Conservation (phyloP, 2,329 filamentous ascomycete species). For the Epichloe baconii region DNA sequence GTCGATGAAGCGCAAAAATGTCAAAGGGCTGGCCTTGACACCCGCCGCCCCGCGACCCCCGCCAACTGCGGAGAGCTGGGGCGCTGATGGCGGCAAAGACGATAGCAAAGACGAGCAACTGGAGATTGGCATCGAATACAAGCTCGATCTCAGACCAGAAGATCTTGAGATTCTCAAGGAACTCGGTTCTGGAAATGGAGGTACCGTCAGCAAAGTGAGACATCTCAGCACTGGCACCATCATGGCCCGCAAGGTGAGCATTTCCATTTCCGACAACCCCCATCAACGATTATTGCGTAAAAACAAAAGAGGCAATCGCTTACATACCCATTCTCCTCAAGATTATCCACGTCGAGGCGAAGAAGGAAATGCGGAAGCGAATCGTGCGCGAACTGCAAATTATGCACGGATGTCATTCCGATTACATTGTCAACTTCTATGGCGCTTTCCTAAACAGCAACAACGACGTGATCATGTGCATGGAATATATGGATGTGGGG, state of each 20-base stretch:
- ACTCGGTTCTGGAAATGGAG: constrained; percentile 88
- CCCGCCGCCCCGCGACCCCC: constrained; percentile 60
- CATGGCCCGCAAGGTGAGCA: constrained; percentile 86
- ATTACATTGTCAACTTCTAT: constrained; percentile 96
- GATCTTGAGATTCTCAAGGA: constrained; percentile 91
- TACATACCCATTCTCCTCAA: constrained; percentile 22
- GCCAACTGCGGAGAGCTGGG: constrained; percentile 58
- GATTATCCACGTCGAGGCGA: constrained; percentile 97
- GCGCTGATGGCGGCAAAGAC: constrained; percentile 46
- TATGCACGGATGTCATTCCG: constrained; percentile 94
- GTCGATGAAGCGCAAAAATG: constrained; percentile 98
- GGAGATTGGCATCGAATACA: constrained; percentile 96
- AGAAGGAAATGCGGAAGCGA: constrained; percentile 91
- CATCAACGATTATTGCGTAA: not conserved
- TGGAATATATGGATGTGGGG: constrained; percentile 99
- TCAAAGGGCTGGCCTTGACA: constrained; percentile 85
- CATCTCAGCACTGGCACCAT: constrained; percentile 88
- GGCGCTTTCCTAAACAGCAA: constrained; percentile 94
- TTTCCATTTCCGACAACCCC: not conserved
- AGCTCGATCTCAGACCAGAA: constrained; percentile 79
- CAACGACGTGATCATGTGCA: constrained; percentile 98
- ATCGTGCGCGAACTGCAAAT: constrained; percentile 96
- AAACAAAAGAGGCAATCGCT: not conserved
- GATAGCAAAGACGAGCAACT: constrained; percentile 48
- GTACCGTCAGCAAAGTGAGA: constrained; percentile 95